Evolutionary conservation across 225 moss, liverwort and hornwort genomes (phyloP), one percentile per base, ranked within the genome.

Genomic region (Bryum argenteum): DNA sequence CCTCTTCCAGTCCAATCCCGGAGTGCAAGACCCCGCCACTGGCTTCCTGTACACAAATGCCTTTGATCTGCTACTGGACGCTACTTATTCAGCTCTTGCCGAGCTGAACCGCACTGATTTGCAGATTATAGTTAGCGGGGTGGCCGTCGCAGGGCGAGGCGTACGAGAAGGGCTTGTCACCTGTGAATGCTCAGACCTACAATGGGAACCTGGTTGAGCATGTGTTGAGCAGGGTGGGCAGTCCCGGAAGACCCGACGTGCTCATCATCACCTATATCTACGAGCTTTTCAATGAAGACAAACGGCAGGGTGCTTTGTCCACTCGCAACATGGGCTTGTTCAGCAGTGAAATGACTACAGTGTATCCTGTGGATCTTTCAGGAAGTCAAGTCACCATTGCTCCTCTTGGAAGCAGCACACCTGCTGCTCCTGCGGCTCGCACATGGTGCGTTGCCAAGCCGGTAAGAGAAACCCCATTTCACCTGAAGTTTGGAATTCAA

Each of bases 401-500:
- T 4, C 75, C 69, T 7, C 53, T 76, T 4, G 53, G 61, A n/a
- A n/a, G 66, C 5, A 28, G 43, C 20, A 41, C 78, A 0, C 37
- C 67, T 9, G 66, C 67, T 9, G 66, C 44, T 10, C 50, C 75
- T 37, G 61, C 52, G 10, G 76, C 88, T 52, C 73, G 78, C 24
- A 91, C 89, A 18, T 96, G 96, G 96, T 96, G 96, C 52, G 72
- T 96, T 2, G 93, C 96, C 0, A 73, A 74, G 67, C 26, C 76
- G 83, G 87, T 86, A 57, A 28, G 48, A 48, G 16, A 3, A 11
- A 16, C 17, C 7, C 48, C 16, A 48, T 33, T n/a, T n/a, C 17
- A 48, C 48, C 44, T 13, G 8, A 1, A 42, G 41, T 33, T 6
- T 33, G 33, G 33, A 33, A 33, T 33, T 33, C 33, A 6, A 33